Evolutionary conservation across 2,329 filamentous ascomycete species (phyloP).

Genomic region (Apiospora marii): DNA sequence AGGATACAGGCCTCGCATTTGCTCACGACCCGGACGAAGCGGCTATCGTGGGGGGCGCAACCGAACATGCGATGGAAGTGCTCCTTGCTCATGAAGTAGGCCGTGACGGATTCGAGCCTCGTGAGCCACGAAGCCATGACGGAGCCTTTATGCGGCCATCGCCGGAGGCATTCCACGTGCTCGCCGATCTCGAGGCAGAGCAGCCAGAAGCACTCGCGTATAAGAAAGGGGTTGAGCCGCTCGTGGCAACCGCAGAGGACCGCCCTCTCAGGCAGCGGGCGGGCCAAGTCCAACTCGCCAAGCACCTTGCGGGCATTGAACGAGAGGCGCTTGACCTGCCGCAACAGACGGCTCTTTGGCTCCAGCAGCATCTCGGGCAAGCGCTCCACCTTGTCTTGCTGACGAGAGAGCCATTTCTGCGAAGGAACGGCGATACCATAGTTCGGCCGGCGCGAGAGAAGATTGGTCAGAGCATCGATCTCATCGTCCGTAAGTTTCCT

Average conservation of each 20-base stretch:
- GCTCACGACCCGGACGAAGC: constrained; percentile 41
- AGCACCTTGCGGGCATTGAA: constrained; percentile 37
- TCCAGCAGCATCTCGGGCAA: constrained; percentile 39
- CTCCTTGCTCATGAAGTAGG: constrained; percentile 48
- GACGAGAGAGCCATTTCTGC: constrained; percentile 46
- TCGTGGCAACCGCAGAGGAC: constrained; percentile 52
- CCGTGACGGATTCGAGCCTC: constrained; percentile 43
- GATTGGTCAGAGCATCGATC: constrained; percentile 43
- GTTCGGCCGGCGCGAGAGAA: constrained; percentile 48
- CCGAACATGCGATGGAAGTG: constrained; percentile 47
- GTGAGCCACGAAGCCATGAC: constrained; percentile 41
- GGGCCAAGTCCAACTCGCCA: constrained; percentile 24
- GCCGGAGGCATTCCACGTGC: constrained; percentile 38
- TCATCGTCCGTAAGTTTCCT: constrained; percentile 37
- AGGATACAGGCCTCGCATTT: constrained; percentile 63
- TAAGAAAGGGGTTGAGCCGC: constrained; percentile 50
- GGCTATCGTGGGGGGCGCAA: constrained; percentile 39
- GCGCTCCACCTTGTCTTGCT: constrained; percentile 41
- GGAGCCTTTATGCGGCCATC: constrained; percentile 34
- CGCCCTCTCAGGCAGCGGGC: constrained; percentile 33
- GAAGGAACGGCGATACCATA: constrained; percentile 43
- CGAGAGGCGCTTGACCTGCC: constrained; percentile 44
- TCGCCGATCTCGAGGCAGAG: constrained; percentile 51
- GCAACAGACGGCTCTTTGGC: constrained; percentile 41
- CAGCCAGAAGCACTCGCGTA: constrained; percentile 53